A percentile compares a stretch with the other conserved stretches of the same genome.
Conservation (phyloP, 108 stramenopile species). For the Stephanodiscus minutulus region DNA sequence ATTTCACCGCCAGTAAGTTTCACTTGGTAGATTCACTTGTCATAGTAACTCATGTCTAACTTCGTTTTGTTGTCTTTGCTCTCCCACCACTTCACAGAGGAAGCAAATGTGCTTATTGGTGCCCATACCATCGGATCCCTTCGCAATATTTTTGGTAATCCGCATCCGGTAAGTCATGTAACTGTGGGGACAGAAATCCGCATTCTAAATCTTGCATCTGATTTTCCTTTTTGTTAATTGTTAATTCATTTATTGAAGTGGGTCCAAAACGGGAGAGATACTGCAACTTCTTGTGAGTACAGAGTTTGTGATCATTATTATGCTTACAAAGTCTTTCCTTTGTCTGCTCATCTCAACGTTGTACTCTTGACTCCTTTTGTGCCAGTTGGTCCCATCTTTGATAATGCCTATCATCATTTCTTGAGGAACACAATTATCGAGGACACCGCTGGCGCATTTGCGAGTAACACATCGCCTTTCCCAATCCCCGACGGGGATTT, state of each 20-base stretch:
- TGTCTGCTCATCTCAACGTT: background rate
- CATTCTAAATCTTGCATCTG: too few relatives aligned
- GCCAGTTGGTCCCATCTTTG: constrained; percentile 14
- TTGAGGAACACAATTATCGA: background rate
- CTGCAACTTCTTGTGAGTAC: constrained; percentile 11
- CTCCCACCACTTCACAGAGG: background rate
- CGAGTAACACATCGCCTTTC: background rate
- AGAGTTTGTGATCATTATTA: too few relatives aligned
- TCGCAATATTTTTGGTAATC: constrained; percentile 14
- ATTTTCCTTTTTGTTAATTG: too few relatives aligned
- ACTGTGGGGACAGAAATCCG: too few relatives aligned
- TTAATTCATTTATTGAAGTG: background rate
- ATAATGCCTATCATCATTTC: constrained; percentile 8
- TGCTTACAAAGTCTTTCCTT: background rate
- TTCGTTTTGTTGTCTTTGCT: background rate
- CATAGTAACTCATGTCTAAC: background rate
- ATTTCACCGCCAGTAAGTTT: background rate
- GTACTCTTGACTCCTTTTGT: background rate
- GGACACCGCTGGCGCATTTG: background rate
- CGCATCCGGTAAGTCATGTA: background rate
- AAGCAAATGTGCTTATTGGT: constrained; percentile 20
- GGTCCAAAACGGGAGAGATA: constrained; percentile 7
- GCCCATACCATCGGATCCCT: constrained; percentile 16
- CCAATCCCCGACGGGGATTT: too few relatives aligned
- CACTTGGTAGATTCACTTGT: background rate